Evolutionary conservation across 2,329 filamentous ascomycete genomes (phyloP).

Genomic region (Exophiala spinifera): DNA sequence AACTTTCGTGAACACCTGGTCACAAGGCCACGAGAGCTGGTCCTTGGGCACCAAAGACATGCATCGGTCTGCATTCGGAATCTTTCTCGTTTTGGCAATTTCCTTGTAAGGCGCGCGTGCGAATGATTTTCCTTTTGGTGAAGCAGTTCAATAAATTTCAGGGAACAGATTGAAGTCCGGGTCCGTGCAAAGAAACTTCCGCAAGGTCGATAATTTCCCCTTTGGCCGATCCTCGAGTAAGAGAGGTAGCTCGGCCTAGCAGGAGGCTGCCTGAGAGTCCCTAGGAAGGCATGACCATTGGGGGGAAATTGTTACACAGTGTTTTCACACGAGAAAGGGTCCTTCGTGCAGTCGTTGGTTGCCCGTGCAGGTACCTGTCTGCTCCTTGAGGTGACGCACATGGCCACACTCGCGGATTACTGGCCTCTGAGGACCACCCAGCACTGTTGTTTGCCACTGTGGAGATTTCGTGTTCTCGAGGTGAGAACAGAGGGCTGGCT

Average conservation of each 20-base stretch:
- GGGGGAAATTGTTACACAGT: background rate
- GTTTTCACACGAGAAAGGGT: background rate
- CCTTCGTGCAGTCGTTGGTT: background rate
- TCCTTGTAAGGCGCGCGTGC: no score
- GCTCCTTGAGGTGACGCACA: conserved; percentile 8
- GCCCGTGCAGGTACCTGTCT: conserved; percentile 13
- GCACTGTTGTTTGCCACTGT: no score
- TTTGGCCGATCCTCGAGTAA: background rate
- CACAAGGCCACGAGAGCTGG: background rate
- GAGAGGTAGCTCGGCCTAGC: background rate
- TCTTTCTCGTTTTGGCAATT: background rate
- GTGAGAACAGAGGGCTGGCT: no score
- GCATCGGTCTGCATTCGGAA: background rate
- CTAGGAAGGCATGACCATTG: background rate
- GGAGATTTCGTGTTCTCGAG: no score
- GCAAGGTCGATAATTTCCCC: background rate
- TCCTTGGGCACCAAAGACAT: background rate
- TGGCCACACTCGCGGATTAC: background rate
- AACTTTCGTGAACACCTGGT: background rate
- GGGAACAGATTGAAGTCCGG: no score
- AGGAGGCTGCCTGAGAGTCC: background rate
- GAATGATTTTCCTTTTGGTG: no score
- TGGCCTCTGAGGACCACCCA: no score
- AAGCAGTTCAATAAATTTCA: no score
- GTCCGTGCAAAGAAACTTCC: background rate